Base-by-base conservation (phyloP, 768 basidiomycete genomes). In the Tricholoma furcatifolium region DNA sequence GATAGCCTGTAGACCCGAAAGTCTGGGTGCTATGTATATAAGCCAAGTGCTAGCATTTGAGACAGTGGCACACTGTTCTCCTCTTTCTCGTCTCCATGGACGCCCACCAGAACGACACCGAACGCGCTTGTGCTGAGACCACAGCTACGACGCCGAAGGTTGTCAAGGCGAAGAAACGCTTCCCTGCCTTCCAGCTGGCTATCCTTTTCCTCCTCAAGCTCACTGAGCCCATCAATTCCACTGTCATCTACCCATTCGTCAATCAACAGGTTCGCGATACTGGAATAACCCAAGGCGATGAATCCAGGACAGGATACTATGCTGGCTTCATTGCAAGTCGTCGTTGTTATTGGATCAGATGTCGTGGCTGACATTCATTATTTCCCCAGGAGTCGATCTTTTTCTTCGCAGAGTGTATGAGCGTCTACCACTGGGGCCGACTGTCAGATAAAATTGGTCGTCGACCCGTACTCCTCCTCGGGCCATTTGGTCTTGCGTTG, bases 231-330 rank as follows among this genome's bases (percentile, higher is more conserved):
- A 56, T 70, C 4, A 62, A 62, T 1, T 57, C 61, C 14, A 62
- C 64, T 17, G 69, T 77, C 17, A 72, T 78, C 39, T 79, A 78
- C 49, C 77, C 76, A 3, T 78, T 78, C 57, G 66, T 75, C 43
- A 72, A 70, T 47, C 70, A 77, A 45, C 67, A 75, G 27, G 68
- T 79, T 38, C 67, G 71, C 44, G 69, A 72, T 17, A 72, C 72
- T 11, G 74, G 74, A 1, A 67, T 79, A 6, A 76, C 73, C 6
- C 60, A 64, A 15, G 74, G 74, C 4, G 72, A 77, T 36, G 75
- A 78, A 65, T 61, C 50, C 17, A 51, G 57, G 47, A 75, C 71
- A 1, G 77, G 75, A 2, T 79, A 78, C 57, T 79, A 74, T 59
- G 77, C 75, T 52, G 77, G 76, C 2, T 53, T 78, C 17, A 72